Evolutionary conservation across 495 filamentous ascomycete species (phyloP), one percentile per base, ranked within the genome.

Genomic region (Aspergillus hancockii): DNA sequence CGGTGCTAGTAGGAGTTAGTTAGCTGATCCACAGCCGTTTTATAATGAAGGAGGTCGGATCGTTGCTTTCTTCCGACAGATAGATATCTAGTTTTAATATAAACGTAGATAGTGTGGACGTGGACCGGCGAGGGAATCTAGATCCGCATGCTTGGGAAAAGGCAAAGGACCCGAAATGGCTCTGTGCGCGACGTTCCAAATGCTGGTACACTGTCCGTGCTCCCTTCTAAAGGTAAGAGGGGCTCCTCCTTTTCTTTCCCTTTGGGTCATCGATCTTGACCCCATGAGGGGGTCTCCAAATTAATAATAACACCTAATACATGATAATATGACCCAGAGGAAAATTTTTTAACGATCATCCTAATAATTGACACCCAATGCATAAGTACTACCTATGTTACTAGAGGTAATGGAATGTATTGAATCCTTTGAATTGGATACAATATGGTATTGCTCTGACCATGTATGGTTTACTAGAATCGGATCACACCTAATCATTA

Each of bases 91-190:
- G 13, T 6, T 41, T 41, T 41, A 41, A 41, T 41, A 41, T n/a
- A 41, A 16, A 41, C 38, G 38, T 18, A 14, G 38, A n/a, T 18
- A 14, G 38, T n/a, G 8, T 18, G 38, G 38, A 14, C 38, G 16
- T 52, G 28, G 41, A 36, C 60, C n/a, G 50, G 43, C 38, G 14
- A 41, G 38, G 38, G 25, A 61, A 62, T 52, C 47, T 55, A 59
- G 57, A 63, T 60, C 57, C 57, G 38, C 53, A 45, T 21, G 30
- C 18, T 43, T 54, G 49, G 56, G 57, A 47, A 30, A 46, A 49
- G 34, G 40, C 55, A 19, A 55, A 40, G 49, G 49, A 45, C 55
- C 60, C 50, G 51, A 49, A 49, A 53, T 54, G 49, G 59, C 49
- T 43, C 54, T 61, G 59, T 53, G 59, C 59, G 54, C 55, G 25